Conservation (phyloP, 2,329 filamentous ascomycete species). For the Fusarium begoniae region DNA sequence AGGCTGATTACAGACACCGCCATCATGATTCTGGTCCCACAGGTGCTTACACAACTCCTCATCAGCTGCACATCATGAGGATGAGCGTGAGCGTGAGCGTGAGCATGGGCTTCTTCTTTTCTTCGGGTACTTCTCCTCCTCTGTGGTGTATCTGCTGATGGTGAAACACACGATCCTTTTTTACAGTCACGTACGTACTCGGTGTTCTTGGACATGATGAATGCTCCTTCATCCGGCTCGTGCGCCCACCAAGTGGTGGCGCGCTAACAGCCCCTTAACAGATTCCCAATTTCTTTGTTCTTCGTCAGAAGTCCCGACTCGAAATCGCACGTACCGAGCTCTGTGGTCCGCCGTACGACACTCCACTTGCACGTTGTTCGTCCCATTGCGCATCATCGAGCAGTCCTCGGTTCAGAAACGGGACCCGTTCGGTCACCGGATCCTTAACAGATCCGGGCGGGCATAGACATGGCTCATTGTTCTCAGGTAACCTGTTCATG, state of each 20-base stretch:
- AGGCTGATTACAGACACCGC: neutral
- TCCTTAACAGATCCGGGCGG: conserved; percentile 26
- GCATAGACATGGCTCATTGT: conserved; percentile 3
- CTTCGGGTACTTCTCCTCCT: neutral
- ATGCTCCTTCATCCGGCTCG: conserved; percentile 30
- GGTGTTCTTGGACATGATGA: conserved; percentile 12
- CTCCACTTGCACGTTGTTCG: conserved; percentile 19
- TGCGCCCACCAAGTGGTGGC: conserved; percentile 32
- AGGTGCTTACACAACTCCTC: conserved; percentile 7
- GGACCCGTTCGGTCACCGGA: conserved; percentile 11
- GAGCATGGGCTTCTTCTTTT: neutral
- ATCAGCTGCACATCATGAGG: conserved; percentile 10
- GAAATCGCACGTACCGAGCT: conserved; percentile 32
- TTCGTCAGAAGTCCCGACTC: conserved; percentile 21
- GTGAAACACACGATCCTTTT: conserved; percentile 18
- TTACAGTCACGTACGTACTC: neutral
- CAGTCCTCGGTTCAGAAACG: neutral
- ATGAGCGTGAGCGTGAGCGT: conserved; percentile 13
- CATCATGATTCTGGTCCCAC: conserved; percentile 25
- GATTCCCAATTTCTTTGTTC: conserved; percentile 38
- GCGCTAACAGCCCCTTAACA: conserved; percentile 42
- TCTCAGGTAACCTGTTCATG: conserved; percentile 13
- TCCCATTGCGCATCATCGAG: conserved; percentile 6
- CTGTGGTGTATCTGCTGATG: neutral
- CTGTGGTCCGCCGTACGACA: conserved; percentile 29